Percentiles rank a stretch among this genome's conserved stretches.
Conservation (phyloP, 345 rosid genomes). For the Sonneratia caseolaris region DNA sequence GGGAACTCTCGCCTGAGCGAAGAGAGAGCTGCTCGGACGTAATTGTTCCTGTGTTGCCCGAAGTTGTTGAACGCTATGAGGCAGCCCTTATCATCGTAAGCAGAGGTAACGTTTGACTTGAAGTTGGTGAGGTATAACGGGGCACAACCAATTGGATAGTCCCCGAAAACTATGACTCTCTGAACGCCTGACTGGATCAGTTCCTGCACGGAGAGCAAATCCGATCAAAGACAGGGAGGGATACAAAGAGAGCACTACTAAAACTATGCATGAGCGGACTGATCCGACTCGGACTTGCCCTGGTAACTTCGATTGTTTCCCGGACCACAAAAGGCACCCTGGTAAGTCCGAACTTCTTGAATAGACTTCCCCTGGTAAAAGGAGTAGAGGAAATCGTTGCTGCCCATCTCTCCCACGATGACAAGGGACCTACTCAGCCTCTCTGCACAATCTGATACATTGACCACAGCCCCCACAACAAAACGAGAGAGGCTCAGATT, state of each 20-base stretch:
- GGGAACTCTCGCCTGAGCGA: conserved; percentile 11
- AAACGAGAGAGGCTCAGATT: too few relatives aligned
- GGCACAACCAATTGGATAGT: conserved; percentile 13
- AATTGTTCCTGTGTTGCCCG: conserved; percentile 7
- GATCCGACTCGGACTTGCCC: neutral
- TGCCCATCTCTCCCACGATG: conserved; percentile 15
- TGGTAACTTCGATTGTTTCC: conserved; percentile 6
- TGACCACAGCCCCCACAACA: too few relatives aligned
- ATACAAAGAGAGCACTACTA: neutral
- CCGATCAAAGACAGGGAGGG: neutral
- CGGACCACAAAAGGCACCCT: conserved; percentile 11
- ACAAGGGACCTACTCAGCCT: conserved; percentile 11
- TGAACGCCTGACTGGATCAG: conserved; percentile 9
- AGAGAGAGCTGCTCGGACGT: conserved; percentile 10
- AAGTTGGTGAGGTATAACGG: conserved; percentile 9
- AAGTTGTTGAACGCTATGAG: conserved; percentile 10
- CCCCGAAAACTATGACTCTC: conserved; percentile 11
- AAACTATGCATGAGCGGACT: neutral
- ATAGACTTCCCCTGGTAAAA: conserved; percentile 10
- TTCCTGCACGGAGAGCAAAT: conserved; percentile 1
- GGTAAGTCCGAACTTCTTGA: conserved; percentile 4
- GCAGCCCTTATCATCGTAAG: conserved; percentile 13
- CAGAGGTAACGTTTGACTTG: conserved; percentile 1
- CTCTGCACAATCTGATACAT: conserved; percentile 6
- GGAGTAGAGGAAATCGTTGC: conserved; percentile 11